Evolutionary conservation across 148 eudicot genomes (phyloP).

Genomic region (Diospyros kaki): DNA sequence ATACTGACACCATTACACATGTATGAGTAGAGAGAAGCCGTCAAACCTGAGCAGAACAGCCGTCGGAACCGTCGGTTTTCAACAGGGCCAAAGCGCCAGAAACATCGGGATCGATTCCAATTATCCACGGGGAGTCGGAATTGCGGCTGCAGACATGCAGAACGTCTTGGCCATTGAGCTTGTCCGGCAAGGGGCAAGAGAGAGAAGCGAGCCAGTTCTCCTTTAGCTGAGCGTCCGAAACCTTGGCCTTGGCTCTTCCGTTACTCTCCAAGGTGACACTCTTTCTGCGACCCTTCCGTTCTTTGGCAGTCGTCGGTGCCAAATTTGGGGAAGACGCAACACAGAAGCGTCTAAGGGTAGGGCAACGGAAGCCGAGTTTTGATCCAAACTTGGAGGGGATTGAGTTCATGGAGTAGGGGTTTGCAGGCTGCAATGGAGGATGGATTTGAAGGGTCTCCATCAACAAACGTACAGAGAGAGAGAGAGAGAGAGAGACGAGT

Average conservation of each 20-base stretch:
- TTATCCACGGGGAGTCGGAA: constrained; percentile 43
- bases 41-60: constrained; percentile 50
- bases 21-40: not conserved
- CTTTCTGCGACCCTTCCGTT: constrained; percentile 17
- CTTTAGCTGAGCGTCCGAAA: constrained; percentile 35
- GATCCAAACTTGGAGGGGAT: constrained; percentile 25
- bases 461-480: not conserved
- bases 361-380: constrained; percentile 18
- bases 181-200: constrained; percentile 31
- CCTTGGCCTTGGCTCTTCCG: constrained; percentile 21
- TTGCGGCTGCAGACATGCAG: not conserved
- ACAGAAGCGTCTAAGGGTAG: constrained; percentile 15
- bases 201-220: constrained; percentile 65
- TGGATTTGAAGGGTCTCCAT: constrained; percentile 30
- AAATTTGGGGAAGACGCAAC: constrained; percentile 18
- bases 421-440: not conserved
- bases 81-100: constrained; percentile 80
- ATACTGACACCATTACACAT: not conserved
- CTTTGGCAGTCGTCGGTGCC: constrained; percentile 5
- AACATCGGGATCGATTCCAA: constrained; percentile 91
- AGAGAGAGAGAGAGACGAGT: not conserved
- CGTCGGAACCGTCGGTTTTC: constrained; percentile 37
- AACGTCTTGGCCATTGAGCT: not conserved
- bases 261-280: not conserved
- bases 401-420: constrained; percentile 4